Evolutionary conservation across 208 protist genomes (phyloP), one percentile per base, ranked within the genome.

Genomic region (Acanthamoeba sp.): DNA sequence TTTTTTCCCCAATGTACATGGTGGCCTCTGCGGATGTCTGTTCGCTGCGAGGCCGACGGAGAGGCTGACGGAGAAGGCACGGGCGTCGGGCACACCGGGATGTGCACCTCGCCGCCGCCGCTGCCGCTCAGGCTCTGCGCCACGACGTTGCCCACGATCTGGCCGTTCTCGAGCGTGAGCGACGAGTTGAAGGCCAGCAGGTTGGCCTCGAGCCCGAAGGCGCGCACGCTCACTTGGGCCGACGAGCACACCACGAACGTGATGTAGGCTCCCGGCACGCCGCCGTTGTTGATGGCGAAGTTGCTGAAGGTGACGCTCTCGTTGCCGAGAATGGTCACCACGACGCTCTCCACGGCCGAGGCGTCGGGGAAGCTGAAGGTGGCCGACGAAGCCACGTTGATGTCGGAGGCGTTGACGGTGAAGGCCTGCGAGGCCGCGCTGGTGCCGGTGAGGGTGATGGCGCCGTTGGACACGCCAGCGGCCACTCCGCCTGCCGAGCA

Each of bases 71-170:
- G 69, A 4, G 69, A 80, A 5, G 69, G 34, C 12, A 9, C 34
- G 10, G 73, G 5, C 2, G 38, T 34, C 38, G 73, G 34, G 73
- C 73, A 84, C 6, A 29, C 36, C 6, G 73, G 73, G 18, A 84
- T 18, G n/a, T n/a, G n/a, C n/a, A n/a, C n/a, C n/a, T n/a, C n/a
- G n/a, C n/a, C n/a, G n/a, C n/a, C n/a, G n/a, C 73, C 73, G 38
- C 6, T 52, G 27, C 73, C 34, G 14, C 38, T 84, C 12, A 84
- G 73, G 18, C 18, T 32, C 22, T 4, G 73, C 14, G 73, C 73
- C 24, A 84, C 73, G 40, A 84, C 73, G 27, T 84, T 84, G 38
- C 73, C 73, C 12, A 84, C 38, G 9, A 84, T 18, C 73, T 84
- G 73, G 20, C 9, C 73, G 73, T 84, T 84, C 40, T 45, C 4